Evolutionary conservation across 768 basidiomycete genomes (phyloP).

Genomic region (Boletus sensibilis): DNA sequence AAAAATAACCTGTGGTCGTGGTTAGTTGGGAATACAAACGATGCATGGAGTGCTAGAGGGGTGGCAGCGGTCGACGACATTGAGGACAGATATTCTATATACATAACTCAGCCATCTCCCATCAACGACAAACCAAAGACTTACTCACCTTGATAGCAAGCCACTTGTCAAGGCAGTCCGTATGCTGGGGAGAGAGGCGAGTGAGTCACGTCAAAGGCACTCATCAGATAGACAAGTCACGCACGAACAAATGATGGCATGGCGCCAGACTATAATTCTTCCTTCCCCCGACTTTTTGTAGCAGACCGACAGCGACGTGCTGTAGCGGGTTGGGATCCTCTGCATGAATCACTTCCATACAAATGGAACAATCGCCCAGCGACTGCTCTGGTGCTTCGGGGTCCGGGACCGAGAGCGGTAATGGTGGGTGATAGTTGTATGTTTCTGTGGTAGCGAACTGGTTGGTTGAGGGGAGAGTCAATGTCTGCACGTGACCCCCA

Average conservation of each 20-base stretch:
- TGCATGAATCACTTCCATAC: constrained; percentile 81
- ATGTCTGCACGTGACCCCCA: not conserved
- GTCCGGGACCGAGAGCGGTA: constrained; percentile 59
- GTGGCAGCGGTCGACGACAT: constrained; percentile 80
- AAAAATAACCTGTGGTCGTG: not conserved
- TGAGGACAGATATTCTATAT: constrained; percentile 87
- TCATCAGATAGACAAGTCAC: constrained; percentile 22
- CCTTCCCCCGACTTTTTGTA: constrained; percentile 39
- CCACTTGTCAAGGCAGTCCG: constrained; percentile 86
- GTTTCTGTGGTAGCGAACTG: constrained; percentile 60
- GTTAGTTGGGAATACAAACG: not conserved
- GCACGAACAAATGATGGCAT: constrained; percentile 84
- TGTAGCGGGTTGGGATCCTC: constrained; percentile 42
- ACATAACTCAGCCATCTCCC: not conserved
- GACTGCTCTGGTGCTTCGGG: constrained; percentile 73
- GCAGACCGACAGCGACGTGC: constrained; percentile 38
- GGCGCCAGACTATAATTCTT: constrained; percentile 84
- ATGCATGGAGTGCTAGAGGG: constrained; percentile 45
- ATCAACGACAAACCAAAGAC: not conserved
- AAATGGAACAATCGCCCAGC: constrained; percentile 87
- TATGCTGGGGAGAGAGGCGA: constrained; percentile 52
- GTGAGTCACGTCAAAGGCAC: not conserved
- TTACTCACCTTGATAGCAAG: constrained; percentile 64
- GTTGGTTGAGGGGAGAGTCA: not conserved
- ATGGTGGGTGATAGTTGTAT: constrained; percentile 84